phyloP scores from a whole-genome alignment of 2,329 filamentous ascomycete genomes.

The Acrocalymma vagum region DNA sequence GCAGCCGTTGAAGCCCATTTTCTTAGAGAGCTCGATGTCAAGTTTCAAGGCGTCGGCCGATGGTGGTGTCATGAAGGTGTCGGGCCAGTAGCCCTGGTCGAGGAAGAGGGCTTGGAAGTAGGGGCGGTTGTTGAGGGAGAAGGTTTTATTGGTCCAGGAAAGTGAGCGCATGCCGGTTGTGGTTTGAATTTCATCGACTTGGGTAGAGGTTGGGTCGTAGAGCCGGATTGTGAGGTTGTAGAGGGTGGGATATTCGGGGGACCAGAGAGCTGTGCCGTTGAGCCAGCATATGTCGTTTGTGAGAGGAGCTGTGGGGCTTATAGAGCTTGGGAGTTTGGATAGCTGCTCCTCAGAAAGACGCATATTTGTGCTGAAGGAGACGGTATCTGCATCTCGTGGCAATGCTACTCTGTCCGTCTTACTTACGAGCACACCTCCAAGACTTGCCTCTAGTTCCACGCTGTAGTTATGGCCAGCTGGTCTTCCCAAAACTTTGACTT shows the following conservation, averaged over 20 bases:
- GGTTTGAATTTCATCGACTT: conserved; percentile 66
- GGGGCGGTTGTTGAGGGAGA: conserved; percentile 66
- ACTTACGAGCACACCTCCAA: conserved; percentile 59
- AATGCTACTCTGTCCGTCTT: conserved; percentile 55
- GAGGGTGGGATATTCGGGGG: conserved; percentile 64
- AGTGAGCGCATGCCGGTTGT: conserved; percentile 69
- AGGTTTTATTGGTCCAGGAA: conserved; percentile 67
- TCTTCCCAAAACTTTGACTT: conserved; percentile 60
- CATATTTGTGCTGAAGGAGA: conserved; percentile 58
- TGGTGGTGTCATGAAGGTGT: conserved; percentile 68
- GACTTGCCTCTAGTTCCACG: conserved; percentile 63
- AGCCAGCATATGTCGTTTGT: conserved; percentile 56
- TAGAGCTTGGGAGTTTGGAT: conserved; percentile 49
- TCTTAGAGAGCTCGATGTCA: conserved; percentile 66
- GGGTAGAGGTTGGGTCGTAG: conserved; percentile 47
- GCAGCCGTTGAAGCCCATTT: conserved; percentile 71
- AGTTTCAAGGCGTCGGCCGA: conserved; percentile 54
- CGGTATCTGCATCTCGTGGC: conserved; percentile 60
- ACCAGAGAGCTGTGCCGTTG: conserved; percentile 69
- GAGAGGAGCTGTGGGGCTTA: conserved; percentile 42
- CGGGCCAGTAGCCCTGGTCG: conserved; percentile 71
- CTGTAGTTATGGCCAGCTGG: conserved; percentile 56
- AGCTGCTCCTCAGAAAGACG: conserved; percentile 55
- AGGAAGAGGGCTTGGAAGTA: conserved; percentile 69
- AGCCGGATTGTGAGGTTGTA: conserved; percentile 66